phyloP scores from a whole-genome alignment of 441 rosid genomes.

The Biscutella laevigata region DNA sequence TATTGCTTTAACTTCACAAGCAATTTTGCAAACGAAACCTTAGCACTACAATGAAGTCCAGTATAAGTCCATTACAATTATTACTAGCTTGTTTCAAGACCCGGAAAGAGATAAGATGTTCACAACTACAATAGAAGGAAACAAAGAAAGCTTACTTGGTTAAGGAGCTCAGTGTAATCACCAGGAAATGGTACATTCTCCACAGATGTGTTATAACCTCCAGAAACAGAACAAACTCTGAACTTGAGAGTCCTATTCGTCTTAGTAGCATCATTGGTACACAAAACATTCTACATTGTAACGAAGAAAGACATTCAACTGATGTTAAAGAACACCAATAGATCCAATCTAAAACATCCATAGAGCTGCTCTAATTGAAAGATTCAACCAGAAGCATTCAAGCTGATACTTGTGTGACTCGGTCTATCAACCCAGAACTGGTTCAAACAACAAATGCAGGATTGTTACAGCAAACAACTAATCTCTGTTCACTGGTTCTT shows the following conservation, averaged over 20 bases:
- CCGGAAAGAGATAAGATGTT: background rate
- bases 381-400: background rate
- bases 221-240: constrained; percentile 29
- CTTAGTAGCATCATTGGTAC: background rate
- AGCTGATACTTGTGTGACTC: background rate
- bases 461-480: background rate
- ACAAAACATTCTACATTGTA: constrained; percentile 2
- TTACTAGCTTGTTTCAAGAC: background rate
- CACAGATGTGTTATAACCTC: constrained; percentile 28
- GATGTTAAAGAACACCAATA: background rate
- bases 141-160: constrained; percentile 41
- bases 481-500: background rate
- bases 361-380: background rate
- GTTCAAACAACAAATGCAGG: background rate
- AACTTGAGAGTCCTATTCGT: constrained; percentile 13
- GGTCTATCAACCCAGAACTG: background rate
- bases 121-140: background rate
- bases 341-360: background rate
- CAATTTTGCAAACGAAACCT: background rate
- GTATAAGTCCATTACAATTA: background rate
- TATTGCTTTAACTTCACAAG: background rate
- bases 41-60: background rate
- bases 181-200: constrained; percentile 55
- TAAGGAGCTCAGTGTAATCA: constrained; percentile 58
- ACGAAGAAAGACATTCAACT: background rate